These are phyloP conservation scores for Pleurotus djamor DNA, from an alignment of 768 basidiomycete species.

Conservation along the genomic window DNA sequence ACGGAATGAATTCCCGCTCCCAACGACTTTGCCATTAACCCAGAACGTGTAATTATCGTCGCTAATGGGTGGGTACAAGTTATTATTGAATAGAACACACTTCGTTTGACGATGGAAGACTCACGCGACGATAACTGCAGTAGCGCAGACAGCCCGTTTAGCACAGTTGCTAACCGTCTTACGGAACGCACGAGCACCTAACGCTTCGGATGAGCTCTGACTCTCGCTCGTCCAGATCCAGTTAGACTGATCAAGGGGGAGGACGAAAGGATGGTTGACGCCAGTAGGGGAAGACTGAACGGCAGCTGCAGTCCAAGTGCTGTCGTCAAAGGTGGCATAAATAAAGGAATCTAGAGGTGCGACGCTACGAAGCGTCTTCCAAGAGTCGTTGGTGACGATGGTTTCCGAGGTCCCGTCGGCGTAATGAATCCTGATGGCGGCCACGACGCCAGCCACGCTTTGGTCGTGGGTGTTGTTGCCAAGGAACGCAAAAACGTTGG, in stretches of 20 bases:
- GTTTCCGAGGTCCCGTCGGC: background rate
- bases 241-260: background rate
- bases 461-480: background rate
- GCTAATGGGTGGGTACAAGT: background rate
- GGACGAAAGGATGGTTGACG: background rate
- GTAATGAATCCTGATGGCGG: constrained; percentile 1
- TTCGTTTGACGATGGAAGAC: background rate
- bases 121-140: background rate
- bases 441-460: background rate
- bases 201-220: background rate
- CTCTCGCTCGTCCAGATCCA: constrained; percentile 5
- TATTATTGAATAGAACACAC: background rate
- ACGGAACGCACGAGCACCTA: background rate
- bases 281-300: background rate
- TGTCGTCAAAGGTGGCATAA: background rate
- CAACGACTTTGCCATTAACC: constrained; percentile 14
- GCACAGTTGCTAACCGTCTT: background rate
- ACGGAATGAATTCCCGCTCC: constrained; percentile 13
- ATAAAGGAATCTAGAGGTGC: background rate
- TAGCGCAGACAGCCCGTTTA: background rate
- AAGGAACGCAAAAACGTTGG: constrained; percentile 4
- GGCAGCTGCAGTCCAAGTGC: background rate
- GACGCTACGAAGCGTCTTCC: background rate
- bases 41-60: constrained; percentile 5
- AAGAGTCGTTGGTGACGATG: constrained; percentile 1